Percentiles rank a stretch among this genome's conserved stretches.
These are phyloP conservation scores for Wallacemonas sp. DNA, from an alignment of 208 protist genomes.

Conservation along the genomic window DNA sequence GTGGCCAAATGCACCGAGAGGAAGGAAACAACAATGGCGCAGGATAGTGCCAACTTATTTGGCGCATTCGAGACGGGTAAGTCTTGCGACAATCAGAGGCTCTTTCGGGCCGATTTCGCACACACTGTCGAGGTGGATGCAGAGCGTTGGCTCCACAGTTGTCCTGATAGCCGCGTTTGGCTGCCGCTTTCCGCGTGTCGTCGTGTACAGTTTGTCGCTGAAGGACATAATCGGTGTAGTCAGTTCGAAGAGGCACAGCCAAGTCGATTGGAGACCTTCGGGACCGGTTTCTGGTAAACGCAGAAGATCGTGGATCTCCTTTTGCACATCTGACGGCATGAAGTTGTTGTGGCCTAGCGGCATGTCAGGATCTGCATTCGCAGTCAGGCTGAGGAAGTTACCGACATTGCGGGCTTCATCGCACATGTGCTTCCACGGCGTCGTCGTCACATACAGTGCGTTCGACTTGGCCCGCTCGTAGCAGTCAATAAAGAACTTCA, in stretches of 20 bases:
- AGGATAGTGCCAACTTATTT: neutral
- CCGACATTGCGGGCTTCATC: neutral
- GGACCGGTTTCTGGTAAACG: neutral
- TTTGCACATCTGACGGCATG: neutral
- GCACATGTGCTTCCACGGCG: slow-evolving; percentile 6
- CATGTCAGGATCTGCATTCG: slow-evolving; percentile 8
- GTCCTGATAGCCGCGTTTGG: slow-evolving; percentile 33
- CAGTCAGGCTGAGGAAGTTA: slow-evolving; percentile 4
- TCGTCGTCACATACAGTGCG: slow-evolving; percentile 32
- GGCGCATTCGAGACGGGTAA: slow-evolving; percentile 15
- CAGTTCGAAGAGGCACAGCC: slow-evolving; percentile 10
- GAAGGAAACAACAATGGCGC: too few relatives aligned
- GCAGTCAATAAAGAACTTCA: slow-evolving; percentile 57
- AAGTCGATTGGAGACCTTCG: neutral
- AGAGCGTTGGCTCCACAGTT: slow-evolving; percentile 28
- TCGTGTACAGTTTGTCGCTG: slow-evolving; percentile 2
- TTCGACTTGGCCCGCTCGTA: slow-evolving; percentile 76
- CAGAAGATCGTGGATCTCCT: neutral
- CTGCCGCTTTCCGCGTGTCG: neutral
- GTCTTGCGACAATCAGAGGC: slow-evolving; percentile 23
- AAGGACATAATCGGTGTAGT: slow-evolving; percentile 2
- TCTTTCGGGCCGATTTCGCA: slow-evolving; percentile 27
- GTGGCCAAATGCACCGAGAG: too few relatives aligned
- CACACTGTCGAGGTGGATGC: slow-evolving; percentile 29
- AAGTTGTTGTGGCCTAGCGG: neutral